Evolutionary conservation across 2,329 filamentous ascomycete genomes (phyloP).

Genomic region (Xylariaceae sp.): DNA sequence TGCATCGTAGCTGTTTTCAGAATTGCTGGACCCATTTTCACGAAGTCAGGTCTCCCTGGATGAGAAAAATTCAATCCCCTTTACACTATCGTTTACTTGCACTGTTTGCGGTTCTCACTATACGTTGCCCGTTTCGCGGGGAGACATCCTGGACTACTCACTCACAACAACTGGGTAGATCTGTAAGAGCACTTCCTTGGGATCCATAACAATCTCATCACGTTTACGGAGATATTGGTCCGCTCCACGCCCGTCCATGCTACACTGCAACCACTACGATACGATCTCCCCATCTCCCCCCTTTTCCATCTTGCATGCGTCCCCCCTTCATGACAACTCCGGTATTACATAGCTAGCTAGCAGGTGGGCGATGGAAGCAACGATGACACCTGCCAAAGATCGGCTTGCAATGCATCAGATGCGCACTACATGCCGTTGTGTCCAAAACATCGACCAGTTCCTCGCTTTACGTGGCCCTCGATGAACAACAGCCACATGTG

Average conservation of each 20-base stretch:
- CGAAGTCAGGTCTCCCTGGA: background rate
- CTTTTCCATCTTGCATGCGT: background rate
- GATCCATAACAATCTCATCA: background rate
- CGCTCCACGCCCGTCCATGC: background rate
- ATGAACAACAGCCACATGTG: background rate
- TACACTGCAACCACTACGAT: background rate
- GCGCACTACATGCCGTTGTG: background rate
- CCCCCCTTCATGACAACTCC: background rate
- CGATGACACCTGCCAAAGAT: background rate
- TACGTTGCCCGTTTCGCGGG: too few relatives aligned
- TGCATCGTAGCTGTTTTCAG: background rate
- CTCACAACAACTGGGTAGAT: background rate
- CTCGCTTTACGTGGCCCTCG: background rate
- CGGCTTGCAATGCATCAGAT: background rate
- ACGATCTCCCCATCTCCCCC: background rate
- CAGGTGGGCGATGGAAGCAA: background rate
- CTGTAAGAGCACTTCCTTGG: background rate
- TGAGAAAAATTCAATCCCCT: background rate
- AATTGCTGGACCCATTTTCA: background rate
- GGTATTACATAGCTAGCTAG: background rate
- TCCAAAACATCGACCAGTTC: background rate
- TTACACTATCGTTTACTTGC: too few relatives aligned
- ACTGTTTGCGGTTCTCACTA: too few relatives aligned
- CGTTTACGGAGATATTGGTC: background rate
- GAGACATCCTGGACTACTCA: too few relatives aligned